Base-by-base conservation (phyloP, 2,329 filamentous ascomycete genomes). In the Sporothrix curviconia region DNA sequence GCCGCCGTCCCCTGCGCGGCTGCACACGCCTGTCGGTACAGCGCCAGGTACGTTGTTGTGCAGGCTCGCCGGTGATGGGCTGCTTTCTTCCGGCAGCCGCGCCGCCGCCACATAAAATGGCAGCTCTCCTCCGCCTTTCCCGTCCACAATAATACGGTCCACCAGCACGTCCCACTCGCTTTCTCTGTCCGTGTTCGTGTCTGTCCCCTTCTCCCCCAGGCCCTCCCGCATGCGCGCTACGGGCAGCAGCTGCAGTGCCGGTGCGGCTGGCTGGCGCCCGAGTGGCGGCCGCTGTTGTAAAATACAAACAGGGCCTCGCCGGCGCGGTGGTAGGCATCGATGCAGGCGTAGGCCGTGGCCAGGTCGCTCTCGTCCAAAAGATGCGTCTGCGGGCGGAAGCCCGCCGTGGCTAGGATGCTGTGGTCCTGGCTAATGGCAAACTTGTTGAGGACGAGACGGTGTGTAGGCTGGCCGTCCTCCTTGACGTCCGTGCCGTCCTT, bases 361-460 rank as follows among this genome's bases (percentile, higher is more conserved):
- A 90, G 70, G 64, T 90, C 87, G 25, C 71, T 72, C 12, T 72
- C 68, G 52, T 85, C 83, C 1, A 90, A 75, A 5, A 85, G 66
- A 62, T 86, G 74, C 1, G 81, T 84, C 73, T 90, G 87, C n/a
- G 74, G 72, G 66, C 82, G 80, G 67, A 84, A 83, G 1, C 72
- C 69, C n/a, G 72, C 79, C 0, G 87, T 90, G 0, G 83, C 80
- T 49, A 90, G 77, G 63, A 90, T 88, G 67, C 87, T 88, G 71
- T 90, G 87, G 64, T 84, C 78, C 0, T 81, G 78, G 34, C 88
- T 84, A 50, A 90, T 72, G 50, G 87, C 85, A 64, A 87, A 90
- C 69, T 90, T 90, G 75, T 90, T 90, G 40, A 90, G 74, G 1
- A 90, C 81, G 42, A 90, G 76, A 59, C 78, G 76, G 68, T 90